These are phyloP conservation scores for Acanthamoeba divionensis DNA, from an alignment of 208 protist genomes.

Conservation along the genomic window DNA sequence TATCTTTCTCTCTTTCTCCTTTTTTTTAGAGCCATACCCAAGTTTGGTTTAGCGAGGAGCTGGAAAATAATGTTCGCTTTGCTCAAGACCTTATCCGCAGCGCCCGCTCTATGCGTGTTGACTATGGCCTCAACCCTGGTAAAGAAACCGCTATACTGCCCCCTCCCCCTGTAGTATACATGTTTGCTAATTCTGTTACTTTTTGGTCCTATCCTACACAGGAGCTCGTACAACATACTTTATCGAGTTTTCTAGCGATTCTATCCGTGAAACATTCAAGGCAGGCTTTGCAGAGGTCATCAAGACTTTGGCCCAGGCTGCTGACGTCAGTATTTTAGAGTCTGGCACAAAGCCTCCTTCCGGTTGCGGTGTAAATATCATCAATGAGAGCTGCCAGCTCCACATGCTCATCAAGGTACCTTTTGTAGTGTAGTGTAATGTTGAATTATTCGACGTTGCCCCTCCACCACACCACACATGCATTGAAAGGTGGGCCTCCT, in stretches of 20 bases:
- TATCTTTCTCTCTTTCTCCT: background rate
- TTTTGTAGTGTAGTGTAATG: background rate
- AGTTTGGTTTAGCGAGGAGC: background rate
- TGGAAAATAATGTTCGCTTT: constrained; percentile 5
- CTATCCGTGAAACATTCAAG: background rate
- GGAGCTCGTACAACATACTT: background rate
- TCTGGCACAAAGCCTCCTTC: background rate
- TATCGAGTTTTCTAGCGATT: background rate
- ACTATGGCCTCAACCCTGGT: background rate
- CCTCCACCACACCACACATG: too few species aligned
- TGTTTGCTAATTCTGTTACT: too few species aligned
- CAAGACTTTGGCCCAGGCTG: background rate
- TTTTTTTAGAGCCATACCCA: background rate
- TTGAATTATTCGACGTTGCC: background rate
- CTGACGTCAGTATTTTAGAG: constrained; percentile 20
- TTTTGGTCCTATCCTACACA: too few species aligned
- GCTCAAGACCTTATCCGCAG: constrained; percentile 35
- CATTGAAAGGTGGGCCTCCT: too few species aligned
- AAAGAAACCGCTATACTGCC: background rate
- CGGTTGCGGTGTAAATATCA: constrained; percentile 52
- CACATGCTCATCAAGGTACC: constrained; percentile 55
- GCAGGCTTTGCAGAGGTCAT: background rate
- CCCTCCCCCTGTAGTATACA: background rate
- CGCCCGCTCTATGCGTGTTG: background rate
- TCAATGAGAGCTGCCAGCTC: constrained; percentile 39